A percentile compares a stretch with the other conserved stretches of the same genome.
Conservation (phyloP, 2,329 filamentous ascomycete genomes). For the Phialemoniopsis sp. region DNA sequence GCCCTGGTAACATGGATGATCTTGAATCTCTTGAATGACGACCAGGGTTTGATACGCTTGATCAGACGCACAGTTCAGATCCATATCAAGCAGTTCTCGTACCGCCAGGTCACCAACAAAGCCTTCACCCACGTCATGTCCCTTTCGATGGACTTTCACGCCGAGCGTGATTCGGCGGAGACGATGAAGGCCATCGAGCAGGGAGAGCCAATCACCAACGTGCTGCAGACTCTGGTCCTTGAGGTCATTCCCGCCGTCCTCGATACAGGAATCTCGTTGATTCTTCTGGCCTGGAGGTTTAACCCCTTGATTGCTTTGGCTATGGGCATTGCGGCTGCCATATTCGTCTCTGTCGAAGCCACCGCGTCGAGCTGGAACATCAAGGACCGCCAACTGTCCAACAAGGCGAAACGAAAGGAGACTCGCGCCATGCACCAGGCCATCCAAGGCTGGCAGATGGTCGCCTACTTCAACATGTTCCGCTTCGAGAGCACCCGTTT, state of each 20-base stretch:
- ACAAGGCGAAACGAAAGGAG: constrained; percentile 40
- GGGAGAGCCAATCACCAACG: constrained; percentile 52
- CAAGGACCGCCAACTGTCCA: constrained; percentile 26
- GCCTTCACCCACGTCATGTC: constrained; percentile 65
- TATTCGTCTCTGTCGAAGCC: too few relatives aligned
- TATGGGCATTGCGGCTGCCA: too few relatives aligned
- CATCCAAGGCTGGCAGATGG: constrained; percentile 56
- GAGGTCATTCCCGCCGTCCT: too few relatives aligned
- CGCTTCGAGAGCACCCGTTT: constrained; percentile 16
- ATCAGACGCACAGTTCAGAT: constrained; percentile 16
- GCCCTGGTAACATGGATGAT: too few relatives aligned
- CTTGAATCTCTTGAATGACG: too few relatives aligned
- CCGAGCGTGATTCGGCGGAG: constrained; percentile 59
- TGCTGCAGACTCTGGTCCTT: constrained; percentile 51
- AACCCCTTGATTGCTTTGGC: too few relatives aligned
- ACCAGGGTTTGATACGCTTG: too few relatives aligned
- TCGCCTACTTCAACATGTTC: constrained; percentile 29
- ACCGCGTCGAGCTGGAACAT: too few relatives aligned
- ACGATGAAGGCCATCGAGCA: constrained; percentile 62
- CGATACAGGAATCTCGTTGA: too few relatives aligned
- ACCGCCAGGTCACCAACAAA: constrained; percentile 52
- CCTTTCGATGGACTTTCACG: constrained; percentile 69
- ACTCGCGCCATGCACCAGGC: constrained; percentile 52
- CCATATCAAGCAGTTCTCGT: constrained; percentile 52
- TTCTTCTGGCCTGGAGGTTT: too few relatives aligned